Evolutionary conservation across 768 basidiomycete species (phyloP), one percentile per base, ranked within the genome.

Genomic region (Suillus hirtellus): DNA sequence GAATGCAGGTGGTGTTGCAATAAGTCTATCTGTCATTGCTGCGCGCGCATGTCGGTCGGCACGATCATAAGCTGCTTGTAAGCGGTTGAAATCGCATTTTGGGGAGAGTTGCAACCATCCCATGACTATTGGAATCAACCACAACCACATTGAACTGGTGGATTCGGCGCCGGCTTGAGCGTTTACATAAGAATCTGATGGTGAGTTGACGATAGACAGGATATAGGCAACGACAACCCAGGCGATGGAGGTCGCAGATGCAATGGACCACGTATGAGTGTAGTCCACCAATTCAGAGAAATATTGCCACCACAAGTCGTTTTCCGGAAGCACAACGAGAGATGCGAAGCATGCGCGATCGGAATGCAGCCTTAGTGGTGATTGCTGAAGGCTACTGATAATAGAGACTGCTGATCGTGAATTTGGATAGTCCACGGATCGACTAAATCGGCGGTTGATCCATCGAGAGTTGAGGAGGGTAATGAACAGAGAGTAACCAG

Each of bases 391-490:
- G 59, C 74, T 72, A 60, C 68, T 73, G 47, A 81, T 69, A 9
- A 75, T 65, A 4, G 69, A 67, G 14, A 72, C 71, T 0, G 77
- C 76, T 7, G 12, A 40, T 27, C 15, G 49, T 50, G 49, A 50
- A 27, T 50, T 70, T 2, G 71, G 69, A 59, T 78, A 79, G 1
- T 63, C 65, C 47, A 75, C 71, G 0, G 65, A 64, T 14, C 73
- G 60, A 50, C 15, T 15, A 61, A 77, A 77, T 0, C 70, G 73
- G 37, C 68, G 71, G 4, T 75, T 70, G 62, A 81, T 69, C 80
- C 80, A 83, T 24, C 78, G 72, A 19, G 72, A 67, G 62, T 82
- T 82, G 17, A 82, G 73, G 6, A 80, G 74, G 10, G 81, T 80
- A 15, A 83, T 35, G 21, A 66, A 75, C 7, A 83, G 62, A 1